phyloP scores from a whole-genome alignment of 2,329 filamentous ascomycete genomes.

The Dactylellina cionopaga region DNA sequence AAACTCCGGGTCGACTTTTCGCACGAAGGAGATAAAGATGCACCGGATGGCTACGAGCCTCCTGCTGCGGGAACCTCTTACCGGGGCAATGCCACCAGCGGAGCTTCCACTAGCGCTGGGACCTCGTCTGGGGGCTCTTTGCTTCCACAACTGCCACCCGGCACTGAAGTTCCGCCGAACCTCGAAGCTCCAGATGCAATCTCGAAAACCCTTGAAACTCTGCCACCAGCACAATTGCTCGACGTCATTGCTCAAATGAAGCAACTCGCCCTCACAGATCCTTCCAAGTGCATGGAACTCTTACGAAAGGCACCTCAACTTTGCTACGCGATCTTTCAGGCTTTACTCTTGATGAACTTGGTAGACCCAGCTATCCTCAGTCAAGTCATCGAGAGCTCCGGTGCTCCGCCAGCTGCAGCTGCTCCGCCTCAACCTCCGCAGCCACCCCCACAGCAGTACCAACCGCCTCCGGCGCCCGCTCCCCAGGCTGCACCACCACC shows the following conservation, averaged over 20 bases:
- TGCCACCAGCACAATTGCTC: conserved; percentile 72
- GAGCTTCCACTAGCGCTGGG: conserved; percentile 19
- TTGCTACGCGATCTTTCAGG: conserved; percentile 76
- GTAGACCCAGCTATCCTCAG: conserved; percentile 71
- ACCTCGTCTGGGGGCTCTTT: conserved; percentile 53
- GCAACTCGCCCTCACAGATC: conserved; percentile 70
- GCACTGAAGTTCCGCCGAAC: conserved; percentile 70
- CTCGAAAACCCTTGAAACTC: conserved; percentile 70
- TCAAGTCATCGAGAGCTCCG: conserved; percentile 68
- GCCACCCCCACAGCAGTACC: conserved; percentile 58
- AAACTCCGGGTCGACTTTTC: conserved; percentile 76
- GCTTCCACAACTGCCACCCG: conserved; percentile 71
- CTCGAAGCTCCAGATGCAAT: conserved; percentile 74
- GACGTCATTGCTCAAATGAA: conserved; percentile 77
- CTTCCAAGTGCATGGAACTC: conserved; percentile 71
- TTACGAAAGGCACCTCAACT: conserved; percentile 73
- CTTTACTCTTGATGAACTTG: conserved; percentile 75
- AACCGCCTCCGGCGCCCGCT: conserved; percentile 56
- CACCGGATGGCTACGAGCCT: conserved; percentile 60
- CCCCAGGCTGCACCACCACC: conserved; percentile 57
- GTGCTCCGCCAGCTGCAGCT: conserved; percentile 52
- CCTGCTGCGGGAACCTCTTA: conserved; percentile 52
- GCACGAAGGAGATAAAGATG: conserved; percentile 71
- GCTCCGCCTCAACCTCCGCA: conserved; percentile 57
- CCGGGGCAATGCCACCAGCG: conserved; percentile 30